phyloP scores from a whole-genome alignment of 176 grass and related monocot genomes.

The Phyllostachys edulis region DNA sequence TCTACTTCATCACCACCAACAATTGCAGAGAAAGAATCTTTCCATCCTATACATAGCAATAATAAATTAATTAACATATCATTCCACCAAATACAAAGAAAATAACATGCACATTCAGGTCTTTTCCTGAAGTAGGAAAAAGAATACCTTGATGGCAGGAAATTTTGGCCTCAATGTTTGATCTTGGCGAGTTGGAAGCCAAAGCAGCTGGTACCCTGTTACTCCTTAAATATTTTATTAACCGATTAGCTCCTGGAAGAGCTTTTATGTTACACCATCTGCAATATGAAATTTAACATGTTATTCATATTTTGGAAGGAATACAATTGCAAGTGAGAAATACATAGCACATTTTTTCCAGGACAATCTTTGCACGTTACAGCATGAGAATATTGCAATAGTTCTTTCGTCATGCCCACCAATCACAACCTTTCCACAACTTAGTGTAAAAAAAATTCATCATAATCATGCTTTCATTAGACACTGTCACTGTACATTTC shows the following conservation, averaged over 20 bases:
- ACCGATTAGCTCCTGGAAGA: constrained; percentile 78
- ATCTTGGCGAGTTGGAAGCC: constrained; percentile 93
- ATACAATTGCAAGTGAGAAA: not conserved
- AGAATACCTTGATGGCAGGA: constrained; percentile 69
- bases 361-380: not conserved
- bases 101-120: not conserved
- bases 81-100: constrained; percentile 9
- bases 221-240: constrained; percentile 71
- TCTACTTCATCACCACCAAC: constrained; percentile 89
- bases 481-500: not conserved
- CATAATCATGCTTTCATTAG: not conserved
- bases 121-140: constrained; percentile 25
- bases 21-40: constrained; percentile 76
- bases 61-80: constrained; percentile 20
- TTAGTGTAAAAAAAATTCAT: not conserved
- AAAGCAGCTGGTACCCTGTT: constrained; percentile 66
- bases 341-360: not conserved
- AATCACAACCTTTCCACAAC: not conserved
- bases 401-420: not conserved
- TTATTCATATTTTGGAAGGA: constrained; percentile 12
- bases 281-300: constrained; percentile 27
- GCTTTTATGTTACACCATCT: constrained; percentile 92
- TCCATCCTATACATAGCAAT: constrained; percentile 68
- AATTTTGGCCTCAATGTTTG: constrained; percentile 80
- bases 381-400: constrained; percentile 4